Base-by-base conservation (phyloP, 2,329 filamentous ascomycete genomes). In the Aureobasidium sp. region DNA sequence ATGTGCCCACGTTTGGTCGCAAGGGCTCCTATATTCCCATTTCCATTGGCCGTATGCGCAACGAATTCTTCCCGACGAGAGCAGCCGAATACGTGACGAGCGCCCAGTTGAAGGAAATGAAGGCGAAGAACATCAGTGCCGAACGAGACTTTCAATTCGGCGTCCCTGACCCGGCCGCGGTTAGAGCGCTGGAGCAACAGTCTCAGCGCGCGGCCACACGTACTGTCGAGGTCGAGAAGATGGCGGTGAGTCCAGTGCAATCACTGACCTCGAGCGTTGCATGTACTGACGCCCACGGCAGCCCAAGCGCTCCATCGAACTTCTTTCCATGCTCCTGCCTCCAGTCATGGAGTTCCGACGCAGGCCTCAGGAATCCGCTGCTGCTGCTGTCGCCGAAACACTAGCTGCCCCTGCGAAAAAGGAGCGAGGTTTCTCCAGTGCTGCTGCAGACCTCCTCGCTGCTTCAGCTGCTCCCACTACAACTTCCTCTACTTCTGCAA, bases 31-130 rank as follows among this genome's bases (percentile, higher is more conserved):
- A 82, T 62, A 72, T 84, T 21, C 77, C 80, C 33, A 73, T 83
- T 43, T 69, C 77, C n/a, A 69, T 73, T 17, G 78, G 81, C 23
- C 71, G 74, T 38, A 83, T 84, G 80, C 75, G 81, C 64, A 82
- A 82, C 67, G 69, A 71, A 58, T 82, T 77, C 77, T 82, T 78
- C 64, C 81, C 80, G 3, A 69, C 69, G 45, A 71, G 74, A 61
- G 71, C 77, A 63, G 81, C 81, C 63, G 75, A 79, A 67, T 84
- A 84, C 69, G 72, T 82, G 23, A 76, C 79, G 47, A 65, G 68
- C 37, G 67, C 69, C 40, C 76, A 79, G 63, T 62, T 78, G 47
- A 75, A 77, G 67, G 69, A 76, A 60, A 67, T 82, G 42, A 75
- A 74, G 61, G 64, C 72, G 4, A 74, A 75, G 63, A 75, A 78